phyloP scores from a whole-genome alignment of 441 rosid species.

The Gossypium lobatum region DNA sequence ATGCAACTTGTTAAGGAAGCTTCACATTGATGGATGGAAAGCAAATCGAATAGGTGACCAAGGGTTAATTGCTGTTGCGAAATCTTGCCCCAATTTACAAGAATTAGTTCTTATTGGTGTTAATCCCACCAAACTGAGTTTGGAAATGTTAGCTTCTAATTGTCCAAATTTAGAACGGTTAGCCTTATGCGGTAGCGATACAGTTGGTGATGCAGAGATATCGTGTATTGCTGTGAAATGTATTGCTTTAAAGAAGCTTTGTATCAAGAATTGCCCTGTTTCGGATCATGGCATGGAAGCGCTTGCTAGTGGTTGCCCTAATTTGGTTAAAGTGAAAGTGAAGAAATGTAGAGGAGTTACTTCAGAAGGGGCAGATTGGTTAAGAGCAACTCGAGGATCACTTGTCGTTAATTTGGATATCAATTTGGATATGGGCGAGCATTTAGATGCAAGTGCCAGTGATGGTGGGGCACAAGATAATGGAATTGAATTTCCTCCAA shows the following conservation, averaged over 20 bases:
- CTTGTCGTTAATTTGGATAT: slow-evolving; percentile 58
- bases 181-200: slow-evolving; percentile 69
- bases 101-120: slow-evolving; percentile 71
- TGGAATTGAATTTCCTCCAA: slow-evolving; percentile 37
- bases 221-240: slow-evolving; percentile 63
- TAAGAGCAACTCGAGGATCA: slow-evolving; percentile 44
- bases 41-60: slow-evolving; percentile 63
- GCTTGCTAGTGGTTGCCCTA: slow-evolving; percentile 66
- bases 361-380: slow-evolving; percentile 42
- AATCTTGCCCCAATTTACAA: slow-evolving; percentile 57
- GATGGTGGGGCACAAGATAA: slow-evolving; percentile 49
- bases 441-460: slow-evolving; percentile 43
- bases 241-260: slow-evolving; percentile 61
- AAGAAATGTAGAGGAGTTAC: slow-evolving; percentile 78
- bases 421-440: slow-evolving; percentile 24
- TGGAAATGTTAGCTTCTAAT: slow-evolving; percentile 51
- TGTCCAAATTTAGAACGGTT: slow-evolving; percentile 65
- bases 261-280: slow-evolving; percentile 66
- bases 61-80: slow-evolving; percentile 53
- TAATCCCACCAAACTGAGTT: slow-evolving; percentile 54
- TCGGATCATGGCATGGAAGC: slow-evolving; percentile 66
- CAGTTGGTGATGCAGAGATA: slow-evolving; percentile 62
- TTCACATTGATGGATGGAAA: slow-evolving; percentile 74
- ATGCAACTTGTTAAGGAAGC: slow-evolving; percentile 61
- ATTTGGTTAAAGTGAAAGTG: slow-evolving; percentile 72